Evolutionary conservation across 768 basidiomycete species (phyloP), one percentile per base, ranked within the genome.

Genomic region (Porpolomopsis calyptriformis): DNA sequence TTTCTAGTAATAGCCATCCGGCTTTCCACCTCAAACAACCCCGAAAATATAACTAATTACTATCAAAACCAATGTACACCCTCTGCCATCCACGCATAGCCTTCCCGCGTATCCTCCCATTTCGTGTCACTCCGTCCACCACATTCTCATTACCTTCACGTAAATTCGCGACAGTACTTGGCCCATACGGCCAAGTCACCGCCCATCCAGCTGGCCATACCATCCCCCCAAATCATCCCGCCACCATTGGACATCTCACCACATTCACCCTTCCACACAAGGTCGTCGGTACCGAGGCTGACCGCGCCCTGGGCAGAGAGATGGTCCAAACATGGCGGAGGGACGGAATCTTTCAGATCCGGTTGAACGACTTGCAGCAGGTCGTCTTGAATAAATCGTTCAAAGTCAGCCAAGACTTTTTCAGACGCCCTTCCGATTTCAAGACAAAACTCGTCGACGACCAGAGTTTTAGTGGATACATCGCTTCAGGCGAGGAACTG

Each of bases 381-480:
- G 36, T 16, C 11, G 39, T 38, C 29, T 27, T 47, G 20, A 12
- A 38, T 10, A 22, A 39, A 16, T 37, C 46, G 14, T 47, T 47
- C 39, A 11, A 19, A 20, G 18, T 33, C 22, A 47, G 46, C 38
- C 3, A 25, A 14, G 37, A 4, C 5, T 47, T 22, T n/a, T 47
- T 47, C 46, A 27, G 27, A 19, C 39, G 36, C 19, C 46, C 46
- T 20, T 34, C 19, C 38, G 29, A 19, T 14, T 36, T 39, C n/a
- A 47, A 47, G 22, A 24, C 46, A 3, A 38, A 34, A 11, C 39
- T 26, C 39, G 38, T 47, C 46, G 46, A 47, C 26, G 46, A 47
- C 46, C 46, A 47, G 38, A 47, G 46, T 27, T 47, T 47, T 38
- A 20, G 35, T 27, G 46, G 46, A 8, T 47, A 47, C 39, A 47